These are phyloP conservation scores for Vickermania spadyakhi DNA, from an alignment of 208 protist species.

Conservation along the genomic window DNA sequence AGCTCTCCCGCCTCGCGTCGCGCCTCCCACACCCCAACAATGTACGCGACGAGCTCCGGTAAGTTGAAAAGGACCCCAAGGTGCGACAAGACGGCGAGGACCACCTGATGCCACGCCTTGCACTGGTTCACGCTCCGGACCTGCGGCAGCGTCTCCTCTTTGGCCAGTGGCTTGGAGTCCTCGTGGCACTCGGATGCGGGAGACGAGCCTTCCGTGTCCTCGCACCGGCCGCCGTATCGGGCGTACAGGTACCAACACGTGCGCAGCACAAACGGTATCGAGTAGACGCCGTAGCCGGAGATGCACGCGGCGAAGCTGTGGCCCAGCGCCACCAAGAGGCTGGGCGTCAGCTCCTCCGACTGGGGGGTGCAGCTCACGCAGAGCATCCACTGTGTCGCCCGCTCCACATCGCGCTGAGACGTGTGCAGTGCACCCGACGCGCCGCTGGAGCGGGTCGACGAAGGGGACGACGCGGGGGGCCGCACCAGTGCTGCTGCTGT, in stretches of 20 bases:
- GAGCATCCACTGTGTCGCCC: constrained; percentile 48
- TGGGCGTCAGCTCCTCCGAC: background rate
- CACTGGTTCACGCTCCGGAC: background rate
- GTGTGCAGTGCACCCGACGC: constrained; percentile 15
- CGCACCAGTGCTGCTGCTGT: background rate
- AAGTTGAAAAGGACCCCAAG: background rate
- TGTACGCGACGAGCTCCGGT: background rate
- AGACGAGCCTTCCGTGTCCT: no score
- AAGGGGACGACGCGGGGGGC: background rate
- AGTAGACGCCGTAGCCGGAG: constrained; percentile 27
- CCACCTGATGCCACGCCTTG: background rate
- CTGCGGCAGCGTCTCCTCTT: background rate
- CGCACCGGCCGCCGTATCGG: background rate
- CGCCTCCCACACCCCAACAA: background rate
- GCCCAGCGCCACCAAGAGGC: constrained; percentile 33
- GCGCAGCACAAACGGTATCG: constrained; percentile 41
- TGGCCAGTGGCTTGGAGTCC: no score
- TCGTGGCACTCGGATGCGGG: no score
- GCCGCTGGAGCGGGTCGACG: background rate
- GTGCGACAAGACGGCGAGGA: background rate
- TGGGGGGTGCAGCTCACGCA: background rate
- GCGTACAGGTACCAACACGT: background rate
- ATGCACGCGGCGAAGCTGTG: constrained; percentile 40
- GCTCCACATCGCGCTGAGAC: constrained; percentile 32
- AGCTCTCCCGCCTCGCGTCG: background rate